Evolutionary conservation across 116 monocot genomes (phyloP), one percentile per base, ranked within the genome.

Genomic region (Dioscorea cayenensis): DNA sequence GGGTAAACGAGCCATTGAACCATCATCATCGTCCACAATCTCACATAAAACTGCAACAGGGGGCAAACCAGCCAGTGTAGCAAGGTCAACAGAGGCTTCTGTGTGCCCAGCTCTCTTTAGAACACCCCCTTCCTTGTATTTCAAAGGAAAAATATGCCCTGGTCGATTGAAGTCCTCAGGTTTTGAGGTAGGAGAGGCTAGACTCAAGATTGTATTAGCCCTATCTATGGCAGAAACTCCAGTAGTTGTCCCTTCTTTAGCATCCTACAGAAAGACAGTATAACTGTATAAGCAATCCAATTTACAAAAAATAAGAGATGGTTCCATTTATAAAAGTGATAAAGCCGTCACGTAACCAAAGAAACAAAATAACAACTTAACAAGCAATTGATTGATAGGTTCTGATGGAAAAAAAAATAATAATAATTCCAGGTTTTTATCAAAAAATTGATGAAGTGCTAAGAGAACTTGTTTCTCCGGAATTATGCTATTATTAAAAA

Each of bases 201-300:
- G 85, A 69, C 80, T 71, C 36, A 77, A 19, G 36, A 89, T 36
- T 51, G 89, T 89, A 20, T 68, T 81, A 68, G 89, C 86, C 69
- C 89, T 75, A 72, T 89, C 89, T 78, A 74, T 86, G 51, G 89
- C 89, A 48, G 89, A 89, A 66, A 89, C 89, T 36, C 89, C 89
- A 32, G 89, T 90, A 61, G 83, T 86, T 60, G 89, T 90, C 28
- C 89, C 89, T 48, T 73, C 81, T 72, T 90, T 90, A 59, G 86
- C 89, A 83, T 90, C 89, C 89, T 90, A 63, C 51, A 70, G 51
- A 75, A 55, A 28, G 12, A 12, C 13, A 7, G 50, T 9, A 51
- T 21, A 23, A 12, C 13, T 1, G 50, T 9, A 51, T 21, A 23
- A 63, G 63, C 12, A 63, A 8, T 63, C 63, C 18, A 23, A 27